Base-by-base conservation (phyloP, 2,329 filamentous ascomycete species). In the Trichoderma atroviride region DNA sequence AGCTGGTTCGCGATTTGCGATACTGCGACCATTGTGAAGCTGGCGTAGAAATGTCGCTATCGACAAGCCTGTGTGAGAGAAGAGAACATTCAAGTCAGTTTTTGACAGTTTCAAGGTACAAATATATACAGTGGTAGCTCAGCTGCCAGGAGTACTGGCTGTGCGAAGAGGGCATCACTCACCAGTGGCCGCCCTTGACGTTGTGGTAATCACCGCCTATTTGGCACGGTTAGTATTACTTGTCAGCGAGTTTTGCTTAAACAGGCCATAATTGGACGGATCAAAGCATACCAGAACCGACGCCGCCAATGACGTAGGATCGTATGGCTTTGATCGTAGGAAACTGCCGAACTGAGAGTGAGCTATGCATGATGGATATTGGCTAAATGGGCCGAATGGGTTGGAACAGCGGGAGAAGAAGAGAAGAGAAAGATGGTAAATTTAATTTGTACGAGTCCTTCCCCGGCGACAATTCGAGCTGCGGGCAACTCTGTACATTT, bases 21-120 rank as follows among this genome's bases (percentile, higher is more conserved):
- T 97, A 97, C 74, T 94, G 87, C 61, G 93, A 95, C 87, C 94
- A 96, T 7, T 67, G 64, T n/a, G 64, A 67, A n/a, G 37, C 50
- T 27, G 94, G 94, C 0, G 94, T 97, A 1, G 94, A 94, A 78
- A 97, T 97, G 74, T 94, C 90, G 71, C 91, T 91, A 81, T 97
- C 94, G 73, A 97, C 92, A 74, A 97, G 84, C 94, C 94, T 97
- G 80, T 83, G 22, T 3, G 4, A 19, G 37, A 52, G 55, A 53
- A 3, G 13, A 19, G 31, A 11, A 3, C 2, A 33, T 33, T 33
- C 9, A 19, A n/a, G 50, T 61, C 33, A 68, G 27, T 19, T 2
- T 1, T 24, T 6, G 4, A n/a, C 27, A 4, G n/a, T 19, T 29
- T 31, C 4, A 6, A 35, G 27, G n/a, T 19, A 19, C 16, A 27